Conservation (phyloP, 225 moss, liverwort and hornwort genomes). For the Polytrichum formosum region DNA sequence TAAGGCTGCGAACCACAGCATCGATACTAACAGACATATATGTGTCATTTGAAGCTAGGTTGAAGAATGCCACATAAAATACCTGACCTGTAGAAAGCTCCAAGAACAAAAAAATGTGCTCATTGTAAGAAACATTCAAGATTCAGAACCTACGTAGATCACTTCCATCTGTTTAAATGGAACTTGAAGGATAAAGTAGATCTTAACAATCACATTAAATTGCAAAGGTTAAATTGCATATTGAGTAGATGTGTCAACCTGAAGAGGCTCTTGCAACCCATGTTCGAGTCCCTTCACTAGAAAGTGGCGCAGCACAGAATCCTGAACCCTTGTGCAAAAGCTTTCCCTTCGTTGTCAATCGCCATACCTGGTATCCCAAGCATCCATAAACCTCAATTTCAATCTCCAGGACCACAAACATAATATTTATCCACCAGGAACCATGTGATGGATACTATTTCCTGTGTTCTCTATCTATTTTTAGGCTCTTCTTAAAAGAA, state of each 20-base stretch:
- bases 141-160: background rate
- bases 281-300: conserved; percentile 33
- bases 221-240: background rate
- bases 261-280: conserved; percentile 49
- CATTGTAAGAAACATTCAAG: background rate
- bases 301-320: conserved; percentile 30
- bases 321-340: conserved; percentile 39
- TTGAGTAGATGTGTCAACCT: conserved; percentile 22
- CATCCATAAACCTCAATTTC: background rate
- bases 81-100: conserved; percentile 22
- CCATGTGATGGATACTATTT: too few species aligned
- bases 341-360: conserved; percentile 35
- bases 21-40: conserved; percentile 31
- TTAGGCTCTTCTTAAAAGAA: too few species aligned
- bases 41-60: conserved; percentile 20
- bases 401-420: background rate
- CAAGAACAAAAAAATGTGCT: background rate
- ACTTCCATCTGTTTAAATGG: background rate
- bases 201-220: background rate
- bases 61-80: conserved; percentile 51
- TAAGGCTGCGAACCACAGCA: conserved; percentile 18
- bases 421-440: background rate
- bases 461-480: too few species aligned
- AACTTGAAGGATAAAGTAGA: background rate
- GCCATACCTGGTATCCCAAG: conserved; percentile 41